phyloP scores from a whole-genome alignment of 305 asterid genomes.

The Fraxinus floribunda region DNA sequence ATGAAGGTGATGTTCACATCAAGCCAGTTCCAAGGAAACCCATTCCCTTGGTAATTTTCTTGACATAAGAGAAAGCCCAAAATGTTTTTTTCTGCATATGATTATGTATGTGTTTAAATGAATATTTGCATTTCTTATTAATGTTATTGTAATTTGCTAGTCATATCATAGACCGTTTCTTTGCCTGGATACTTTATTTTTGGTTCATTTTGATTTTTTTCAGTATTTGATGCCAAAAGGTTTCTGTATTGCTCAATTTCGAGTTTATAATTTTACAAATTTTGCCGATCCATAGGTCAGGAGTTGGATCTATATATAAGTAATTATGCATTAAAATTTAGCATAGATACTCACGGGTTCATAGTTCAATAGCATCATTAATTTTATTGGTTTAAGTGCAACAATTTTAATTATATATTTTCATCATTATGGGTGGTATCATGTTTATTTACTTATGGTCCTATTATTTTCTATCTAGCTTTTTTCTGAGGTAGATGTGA shows the following conservation, averaged over 20 bases:
- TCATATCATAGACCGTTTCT: background rate
- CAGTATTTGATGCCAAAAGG: background rate
- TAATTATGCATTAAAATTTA: conserved; percentile 4
- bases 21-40: conserved; percentile 64
- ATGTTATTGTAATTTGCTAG: background rate
- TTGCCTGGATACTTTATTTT: background rate
- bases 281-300: conserved; percentile 1
- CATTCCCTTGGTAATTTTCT: conserved; percentile 59
- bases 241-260: background rate
- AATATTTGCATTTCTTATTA: background rate
- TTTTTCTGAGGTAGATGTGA: conserved; percentile 89
- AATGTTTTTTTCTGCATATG: conserved; percentile 10
- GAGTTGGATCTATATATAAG: background rate
- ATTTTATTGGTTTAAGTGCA: background rate
- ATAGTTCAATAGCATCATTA: background rate
- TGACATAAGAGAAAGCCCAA: conserved; percentile 6
- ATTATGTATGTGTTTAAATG: background rate
- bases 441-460: conserved; percentile 8
- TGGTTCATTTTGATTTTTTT: background rate
- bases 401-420: conserved; percentile 15
- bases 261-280: background rate
- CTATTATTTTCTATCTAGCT: conserved; percentile 42
- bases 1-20: conserved; percentile 96
- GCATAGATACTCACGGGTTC: background rate
- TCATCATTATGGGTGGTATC: conserved; percentile 7